Evolutionary conservation across 2,329 filamentous ascomycete genomes (phyloP), one percentile per base, ranked within the genome.

Genomic region (Clonostachys chloroleuca): DNA sequence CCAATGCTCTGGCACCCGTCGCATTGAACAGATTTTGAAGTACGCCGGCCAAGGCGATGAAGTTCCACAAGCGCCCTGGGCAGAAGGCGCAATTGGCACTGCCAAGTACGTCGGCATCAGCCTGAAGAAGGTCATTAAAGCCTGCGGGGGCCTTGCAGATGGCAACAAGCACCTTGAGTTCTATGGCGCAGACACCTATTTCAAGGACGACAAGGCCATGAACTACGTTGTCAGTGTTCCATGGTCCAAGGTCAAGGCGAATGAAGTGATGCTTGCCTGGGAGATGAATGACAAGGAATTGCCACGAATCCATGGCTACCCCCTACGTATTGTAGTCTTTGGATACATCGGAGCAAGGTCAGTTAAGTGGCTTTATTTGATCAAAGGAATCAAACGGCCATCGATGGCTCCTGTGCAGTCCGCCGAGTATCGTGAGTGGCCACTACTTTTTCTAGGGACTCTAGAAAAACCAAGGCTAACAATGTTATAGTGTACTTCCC

Each of bases 191-290:
- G 86, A 89, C 48, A 86, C 83, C 0, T 89, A 89, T 56, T 85
- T 89, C 69, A 89, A 89, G 61, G 78, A 82, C 44, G 73, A 76
- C 14, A 66, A 84, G 41, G 72, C 77, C 0, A 79, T 78, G 66
- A 89, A 89, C 61, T 89, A 88, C 54, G 70, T 78, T 17, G 82
- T 87, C 43, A 80, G 74, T 13, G 81, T 88, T 0, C 85, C 86
- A 0, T 84, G 75, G 69, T 74, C 76, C 7, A 89, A 89, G 61
- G 83, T 87, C 42, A 84, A 82, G 53, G 65, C 72, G 9, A 77
- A 85, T 52, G 81, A 88, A 56, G 84, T 88, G 0, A 68, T 88
- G 44, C 69, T 88, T 0, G 80, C 79, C 0, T 88, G 83, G 82
- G 80, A 86, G 56, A 88, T 88, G 84, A 88, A 88, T 52, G 83